Conservation (phyloP, 345 rosid species). For the Cardiospermum halicacabum region DNA sequence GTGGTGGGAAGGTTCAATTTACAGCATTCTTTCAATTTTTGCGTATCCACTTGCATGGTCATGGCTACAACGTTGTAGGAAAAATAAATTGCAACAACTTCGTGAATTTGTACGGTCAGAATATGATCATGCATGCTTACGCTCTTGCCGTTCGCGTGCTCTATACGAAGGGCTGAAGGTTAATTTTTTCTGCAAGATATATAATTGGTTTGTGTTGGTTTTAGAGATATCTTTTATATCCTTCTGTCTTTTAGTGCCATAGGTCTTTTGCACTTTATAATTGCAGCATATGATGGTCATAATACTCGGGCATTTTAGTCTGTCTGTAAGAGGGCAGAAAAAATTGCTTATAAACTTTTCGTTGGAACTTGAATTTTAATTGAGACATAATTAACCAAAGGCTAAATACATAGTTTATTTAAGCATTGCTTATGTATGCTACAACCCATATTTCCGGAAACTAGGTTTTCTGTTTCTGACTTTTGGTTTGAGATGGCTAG, state of each 20-base stretch:
- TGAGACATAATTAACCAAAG: neutral
- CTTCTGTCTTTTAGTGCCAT: neutral
- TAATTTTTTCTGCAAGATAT: conserved; percentile 14
- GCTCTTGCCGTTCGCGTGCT: conserved; percentile 96
- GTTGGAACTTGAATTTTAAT: neutral
- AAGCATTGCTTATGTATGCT: neutral
- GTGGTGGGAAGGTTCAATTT: conserved; percentile 95
- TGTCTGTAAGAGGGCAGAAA: neutral
- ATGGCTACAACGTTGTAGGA: conserved; percentile 78
- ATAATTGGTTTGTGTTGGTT: neutral
- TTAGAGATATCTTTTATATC: neutral
- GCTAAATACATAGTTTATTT: neutral
- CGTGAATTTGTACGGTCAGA: conserved; percentile 96
- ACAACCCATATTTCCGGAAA: neutral
- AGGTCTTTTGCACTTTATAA: neutral
- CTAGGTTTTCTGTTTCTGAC: neutral
- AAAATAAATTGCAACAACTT: conserved; percentile 74
- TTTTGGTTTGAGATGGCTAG: neutral
- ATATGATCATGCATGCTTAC: conserved; percentile 91
- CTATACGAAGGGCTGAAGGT: conserved; percentile 96
- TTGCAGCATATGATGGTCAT: neutral
- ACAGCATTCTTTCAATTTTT: conserved; percentile 64
- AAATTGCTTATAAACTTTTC: neutral
- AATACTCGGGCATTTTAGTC: neutral
- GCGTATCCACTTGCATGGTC: conserved; percentile 94